Evolutionary conservation across 768 basidiomycete species (phyloP).

Genomic region (Termitomyces sp.): DNA sequence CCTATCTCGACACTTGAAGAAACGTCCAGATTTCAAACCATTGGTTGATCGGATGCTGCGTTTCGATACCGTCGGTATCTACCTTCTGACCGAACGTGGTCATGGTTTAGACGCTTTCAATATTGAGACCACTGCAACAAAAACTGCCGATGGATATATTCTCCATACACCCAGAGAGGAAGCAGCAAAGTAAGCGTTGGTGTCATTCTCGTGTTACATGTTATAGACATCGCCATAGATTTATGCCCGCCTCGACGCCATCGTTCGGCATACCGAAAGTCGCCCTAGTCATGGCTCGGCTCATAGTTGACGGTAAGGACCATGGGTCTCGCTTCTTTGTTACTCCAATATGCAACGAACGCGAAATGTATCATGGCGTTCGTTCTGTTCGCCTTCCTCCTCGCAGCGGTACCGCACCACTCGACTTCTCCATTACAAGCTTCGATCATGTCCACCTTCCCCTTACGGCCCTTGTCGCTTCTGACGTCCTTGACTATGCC

Average conservation of each 20-base stretch:
- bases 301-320: conserved; percentile 46
- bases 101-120: conserved; percentile 59
- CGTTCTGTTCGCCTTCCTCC: conserved; percentile 43
- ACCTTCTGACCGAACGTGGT: conserved; percentile 48
- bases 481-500: conserved; percentile 34
- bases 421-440: conserved; percentile 52
- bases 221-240: conserved; percentile 26
- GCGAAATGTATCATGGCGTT: conserved; percentile 48
- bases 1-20: conserved; percentile 40
- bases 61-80: conserved; percentile 49
- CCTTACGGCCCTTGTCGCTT: conserved; percentile 40
- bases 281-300: conserved; percentile 49
- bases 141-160: conserved; percentile 42
- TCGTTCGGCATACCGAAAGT: conserved; percentile 47
- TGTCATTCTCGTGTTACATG: conserved; percentile 1
- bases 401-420: conserved; percentile 45
- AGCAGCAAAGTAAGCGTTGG: conserved; percentile 45
- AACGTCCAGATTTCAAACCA: conserved; percentile 42
- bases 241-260: conserved; percentile 55
- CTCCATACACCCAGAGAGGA: conserved; percentile 52
- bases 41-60: conserved; percentile 44
- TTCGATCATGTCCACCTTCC: conserved; percentile 52
- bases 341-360: conserved; percentile 48
- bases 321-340: conserved; percentile 48
- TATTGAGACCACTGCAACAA: conserved; percentile 56